A percentile compares a stretch with the other conserved stretches of the same genome.
Evolutionary conservation across 257 asterid species (phyloP).

Genomic region (Oldenlandia corymbosa): DNA sequence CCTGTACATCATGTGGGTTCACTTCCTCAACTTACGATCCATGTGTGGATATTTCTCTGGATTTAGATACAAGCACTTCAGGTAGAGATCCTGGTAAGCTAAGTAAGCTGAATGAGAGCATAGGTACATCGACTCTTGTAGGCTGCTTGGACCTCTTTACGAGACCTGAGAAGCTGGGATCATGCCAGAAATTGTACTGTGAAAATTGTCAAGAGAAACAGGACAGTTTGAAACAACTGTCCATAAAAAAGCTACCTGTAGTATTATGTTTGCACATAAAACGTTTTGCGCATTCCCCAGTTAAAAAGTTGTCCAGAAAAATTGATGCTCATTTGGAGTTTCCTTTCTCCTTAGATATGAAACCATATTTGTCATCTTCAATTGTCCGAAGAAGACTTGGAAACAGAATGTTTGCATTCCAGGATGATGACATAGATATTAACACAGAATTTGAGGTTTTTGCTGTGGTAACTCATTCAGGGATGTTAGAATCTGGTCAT

Average conservation of each 20-base stretch:
- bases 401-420: constrained; percentile 42
- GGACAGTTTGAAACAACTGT: constrained; percentile 61
- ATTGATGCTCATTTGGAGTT: constrained; percentile 64
- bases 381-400: constrained; percentile 52
- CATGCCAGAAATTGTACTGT: constrained; percentile 58
- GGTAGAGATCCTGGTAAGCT: constrained; percentile 25
- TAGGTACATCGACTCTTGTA: constrained; percentile 30
- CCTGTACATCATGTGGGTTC: constrained; percentile 67
- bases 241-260: constrained; percentile 56
- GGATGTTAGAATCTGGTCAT: constrained; percentile 72
- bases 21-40: constrained; percentile 78
- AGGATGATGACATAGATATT: constrained; percentile 43
- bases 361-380: constrained; percentile 60
- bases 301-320: constrained; percentile 54
- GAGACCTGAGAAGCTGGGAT: constrained; percentile 53
- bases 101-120: constrained; percentile 36
- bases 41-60: constrained; percentile 60
- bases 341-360: constrained; percentile 68
- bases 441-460: constrained; percentile 61
- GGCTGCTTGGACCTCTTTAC: constrained; percentile 69
- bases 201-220: constrained; percentile 55
- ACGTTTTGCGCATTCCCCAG: constrained; percentile 58
- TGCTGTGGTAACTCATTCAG: constrained; percentile 75
- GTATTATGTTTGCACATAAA: constrained; percentile 65
- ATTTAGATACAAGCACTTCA: constrained; percentile 33